Conservation (phyloP, 495 filamentous ascomycete genomes). For the Letharia columbiana region DNA sequence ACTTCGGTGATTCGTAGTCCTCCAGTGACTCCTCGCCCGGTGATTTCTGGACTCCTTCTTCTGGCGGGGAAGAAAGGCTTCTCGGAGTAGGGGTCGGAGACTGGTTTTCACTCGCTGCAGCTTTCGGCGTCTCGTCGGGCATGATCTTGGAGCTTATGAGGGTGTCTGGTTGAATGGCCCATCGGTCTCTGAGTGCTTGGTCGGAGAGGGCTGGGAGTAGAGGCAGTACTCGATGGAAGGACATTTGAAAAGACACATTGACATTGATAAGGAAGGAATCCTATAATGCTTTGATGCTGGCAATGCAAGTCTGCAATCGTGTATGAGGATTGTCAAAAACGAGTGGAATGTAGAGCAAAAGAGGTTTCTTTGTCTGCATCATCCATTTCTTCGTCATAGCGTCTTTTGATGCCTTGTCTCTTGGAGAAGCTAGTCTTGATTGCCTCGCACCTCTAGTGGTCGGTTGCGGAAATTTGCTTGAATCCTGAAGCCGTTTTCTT, state of each 20-base stretch:
- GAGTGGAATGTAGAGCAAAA: slow-evolving; percentile 20
- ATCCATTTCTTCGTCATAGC: slow-evolving; percentile 18
- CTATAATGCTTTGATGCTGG: slow-evolving; percentile 23
- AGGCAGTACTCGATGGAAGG: slow-evolving; percentile 50
- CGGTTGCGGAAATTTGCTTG: slow-evolving; percentile 18
- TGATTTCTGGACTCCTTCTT: slow-evolving; percentile 6
- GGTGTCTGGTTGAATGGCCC: slow-evolving; percentile 31
- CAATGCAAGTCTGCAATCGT: slow-evolving; percentile 19
- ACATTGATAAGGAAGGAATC: slow-evolving; percentile 21
- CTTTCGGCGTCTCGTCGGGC: slow-evolving; percentile 33
- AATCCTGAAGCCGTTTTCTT: slow-evolving; percentile 22
- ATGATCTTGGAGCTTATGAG: slow-evolving; percentile 46
- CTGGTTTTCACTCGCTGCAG: slow-evolving; percentile 16
- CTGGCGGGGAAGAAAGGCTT: slow-evolving; percentile 12
- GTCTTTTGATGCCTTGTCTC: slow-evolving; percentile 15
- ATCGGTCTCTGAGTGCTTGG: slow-evolving; percentile 32
- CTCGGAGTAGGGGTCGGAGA: slow-evolving; percentile 2
- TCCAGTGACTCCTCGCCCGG: slow-evolving; percentile 16
- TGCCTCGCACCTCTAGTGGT: slow-evolving; percentile 14
- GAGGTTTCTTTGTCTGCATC: slow-evolving; percentile 22
- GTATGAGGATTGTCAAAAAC: slow-evolving; percentile 22
- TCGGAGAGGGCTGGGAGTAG: slow-evolving; percentile 40
- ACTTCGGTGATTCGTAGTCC: slow-evolving; percentile 18
- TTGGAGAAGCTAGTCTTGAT: slow-evolving; percentile 14
- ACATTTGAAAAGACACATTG: slow-evolving; percentile 37